Conservation (phyloP, 2,329 filamentous ascomycete species). For the Setomelanomma holmii region DNA sequence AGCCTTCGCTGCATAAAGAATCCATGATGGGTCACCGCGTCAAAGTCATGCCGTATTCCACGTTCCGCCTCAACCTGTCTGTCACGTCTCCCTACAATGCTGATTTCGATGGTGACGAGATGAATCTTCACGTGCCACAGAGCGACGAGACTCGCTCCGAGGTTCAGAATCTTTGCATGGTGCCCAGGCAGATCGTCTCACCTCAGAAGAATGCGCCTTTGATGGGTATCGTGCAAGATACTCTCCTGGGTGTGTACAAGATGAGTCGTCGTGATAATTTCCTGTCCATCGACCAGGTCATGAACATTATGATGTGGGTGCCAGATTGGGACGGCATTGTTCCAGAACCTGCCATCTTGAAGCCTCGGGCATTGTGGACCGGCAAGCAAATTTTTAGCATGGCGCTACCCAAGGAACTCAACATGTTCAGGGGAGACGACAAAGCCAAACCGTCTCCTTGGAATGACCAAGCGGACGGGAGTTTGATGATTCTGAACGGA, state of each 20-base stretch:
- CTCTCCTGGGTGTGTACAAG: slow-evolving; percentile 95
- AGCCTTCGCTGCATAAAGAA: slow-evolving; percentile 98
- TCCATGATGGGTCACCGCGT: slow-evolving; percentile 99
- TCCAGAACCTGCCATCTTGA: slow-evolving; percentile 90
- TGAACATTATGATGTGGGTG: slow-evolving; percentile 98
- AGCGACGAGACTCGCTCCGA: slow-evolving; percentile 96
- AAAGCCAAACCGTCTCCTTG: slow-evolving; percentile 58
- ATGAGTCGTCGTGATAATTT: slow-evolving; percentile 93
- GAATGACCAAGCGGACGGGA: slow-evolving; percentile 78
- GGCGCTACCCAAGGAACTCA: slow-evolving; percentile 87
- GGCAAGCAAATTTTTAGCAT: slow-evolving; percentile 97
- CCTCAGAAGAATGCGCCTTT: slow-evolving; percentile 95
- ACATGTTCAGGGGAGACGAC: slow-evolving; percentile 66
- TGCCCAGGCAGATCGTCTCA: slow-evolving; percentile 98
- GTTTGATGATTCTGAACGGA: slow-evolving; percentile 82
- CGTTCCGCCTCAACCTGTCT: slow-evolving; percentile 95
- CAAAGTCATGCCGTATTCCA: slow-evolving; percentile 98
- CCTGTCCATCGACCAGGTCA: slow-evolving; percentile 86
- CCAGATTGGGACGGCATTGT: slow-evolving; percentile 97
- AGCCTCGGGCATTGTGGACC: slow-evolving; percentile 92
- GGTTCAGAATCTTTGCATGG: slow-evolving; percentile 91
- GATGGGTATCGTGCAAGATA: slow-evolving; percentile 99
- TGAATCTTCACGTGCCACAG: slow-evolving; percentile 99
- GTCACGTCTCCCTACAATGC: slow-evolving; percentile 99
- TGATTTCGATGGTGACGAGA: slow-evolving; percentile 99